Base-by-base conservation (phyloP, 495 filamentous ascomycete genomes). In the Diplogelasinospora grovesii region DNA sequence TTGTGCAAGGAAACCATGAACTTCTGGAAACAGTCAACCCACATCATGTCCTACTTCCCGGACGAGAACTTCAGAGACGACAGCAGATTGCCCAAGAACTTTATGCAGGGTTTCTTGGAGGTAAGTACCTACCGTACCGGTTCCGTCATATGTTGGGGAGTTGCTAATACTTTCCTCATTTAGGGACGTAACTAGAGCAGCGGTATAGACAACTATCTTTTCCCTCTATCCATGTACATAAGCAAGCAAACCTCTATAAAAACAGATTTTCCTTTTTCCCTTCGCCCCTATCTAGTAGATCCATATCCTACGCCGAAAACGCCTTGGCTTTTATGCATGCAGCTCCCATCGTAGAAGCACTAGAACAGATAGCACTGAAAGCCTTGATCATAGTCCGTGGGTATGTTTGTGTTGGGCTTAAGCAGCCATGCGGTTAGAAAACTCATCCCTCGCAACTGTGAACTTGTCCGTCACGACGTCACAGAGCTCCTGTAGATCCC, bases 1-100 rank as follows among this genome's bases (percentile, higher is more conserved):
- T 20, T 41, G n/a, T 20, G 10, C 38, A 46, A 95, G 88, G 92
- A 98, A 78, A 97, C 88, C 24, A 76, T 97, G 70, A 98, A 97
- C 67, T 98, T 83, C 77, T 98, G 93, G 92, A 95, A 95, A 68
- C 93, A 97, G 69, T 74, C 90, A 37, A 83, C 85, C 33, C 92
- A 98, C 60, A 78, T 98, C 50, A 85, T 98, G 74, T 94, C 95
- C 57, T 98, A 93, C 68, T 98, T 96, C 75, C 77, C 87, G 53
- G 70, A 79, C 59, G 87, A 95, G 63, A 89, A 95, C 61, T 71
- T 70, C 52, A 60, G 63, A 33, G 66, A 67, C 10, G 86, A 94
- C 48, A 82, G 83, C 43, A 77, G 75, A 50, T 65, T 95, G 63
- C 92, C 92, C 21, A 70, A 75, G 42, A 87, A 78, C 64, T 97